Base-by-base conservation (phyloP, 345 rosid species). In the Linum lewisii region DNA sequence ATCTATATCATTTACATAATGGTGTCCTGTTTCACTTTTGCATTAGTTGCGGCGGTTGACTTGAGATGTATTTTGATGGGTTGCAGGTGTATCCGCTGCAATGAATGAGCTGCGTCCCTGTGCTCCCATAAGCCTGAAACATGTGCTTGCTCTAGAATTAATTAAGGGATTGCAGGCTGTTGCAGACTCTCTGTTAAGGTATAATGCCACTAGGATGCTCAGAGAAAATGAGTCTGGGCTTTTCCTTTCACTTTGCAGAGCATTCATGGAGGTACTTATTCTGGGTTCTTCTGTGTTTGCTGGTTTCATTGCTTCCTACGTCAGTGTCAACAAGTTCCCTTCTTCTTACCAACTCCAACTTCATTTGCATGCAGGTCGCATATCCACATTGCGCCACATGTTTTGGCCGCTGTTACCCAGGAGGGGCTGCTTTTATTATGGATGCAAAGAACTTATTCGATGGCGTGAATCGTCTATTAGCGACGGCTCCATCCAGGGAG, bases 101-200 rank as follows among this genome's bases (percentile, higher is more conserved):
- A 84, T 89, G 81, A 89, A 87, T 21, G 99, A 93, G 70, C 73
- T 89, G 49, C 94, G 97, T 19, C 90, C 87, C 7, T 93, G 96
- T 80, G 97, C 95, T 57, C 92, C 97, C 0, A 44, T 84, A 73
- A 89, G 90, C 73, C 81, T 87, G 75, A 87, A 89, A 75, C 71
- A 72, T 63, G 75, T 81, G 52, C 79, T 89, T 64, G 94, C 95
- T 66, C 83, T 77, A 68, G 92, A 93, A 71, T 62, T 93, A 69
- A 78, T 84, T 22, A 85, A 80, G 77, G 95, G 94, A 59, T 76
- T 93, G 73, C 84, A 79, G 53, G 90, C 88, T 65, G 88, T 93
- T 69, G 76, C 92, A 2, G 99, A 87, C 64, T 83, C 86, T 18
- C 72, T 87, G 42, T 63, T 93, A 73, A 78, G 99, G 62, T 93